Evolutionary conservation across 208 protist genomes (phyloP), one percentile per base, ranked within the genome.

Genomic region (Angomonas ambiguus): DNA sequence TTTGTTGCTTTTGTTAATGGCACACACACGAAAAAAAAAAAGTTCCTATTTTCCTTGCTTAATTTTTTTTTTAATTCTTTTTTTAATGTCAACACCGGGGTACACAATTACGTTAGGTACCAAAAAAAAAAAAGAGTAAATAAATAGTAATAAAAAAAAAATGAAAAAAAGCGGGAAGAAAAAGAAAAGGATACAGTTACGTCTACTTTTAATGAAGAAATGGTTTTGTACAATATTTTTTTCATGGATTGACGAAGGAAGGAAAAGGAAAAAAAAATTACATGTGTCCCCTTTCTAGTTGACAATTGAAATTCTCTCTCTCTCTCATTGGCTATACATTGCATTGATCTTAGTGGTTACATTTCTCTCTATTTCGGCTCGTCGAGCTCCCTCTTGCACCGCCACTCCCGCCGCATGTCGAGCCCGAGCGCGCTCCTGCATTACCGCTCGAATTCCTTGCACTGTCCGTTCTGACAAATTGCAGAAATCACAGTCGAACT

Each of bases 401-500:
- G 49, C 65, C 8, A 80, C 64, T 42, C 71, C 71, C 22, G 62
- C 71, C 42, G 72, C 74, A 22, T 71, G 41, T 8, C 65, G 31
- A 34, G 35, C 65, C 28, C 65, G 70, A 8, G 68, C 53, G 30
- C 56, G 62, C 42, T 76, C 22, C 58, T 83, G 74, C 38, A 92
- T 80, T 27, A 66, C 31, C 16, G 30, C 55, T 57, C 81, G 72
- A 48, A 94, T 88, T 5, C 48, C 69, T 41, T 38, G 34, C 48
- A 89, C 75, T 60, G 85, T 75, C 30, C 76, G 48, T 1, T 45
- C 16, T 8, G 75, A 63, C 41, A 94, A 35, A 31, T 79, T 75
- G 73, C 84, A 88, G 30, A 66, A 57, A 28, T 87, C 74, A 10
- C 91, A 74, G 51, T 94, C 91, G 30, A 97, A 64, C 56, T 77